Conservation (phyloP, 441 rosid species). For the Isatis lusitanica region DNA sequence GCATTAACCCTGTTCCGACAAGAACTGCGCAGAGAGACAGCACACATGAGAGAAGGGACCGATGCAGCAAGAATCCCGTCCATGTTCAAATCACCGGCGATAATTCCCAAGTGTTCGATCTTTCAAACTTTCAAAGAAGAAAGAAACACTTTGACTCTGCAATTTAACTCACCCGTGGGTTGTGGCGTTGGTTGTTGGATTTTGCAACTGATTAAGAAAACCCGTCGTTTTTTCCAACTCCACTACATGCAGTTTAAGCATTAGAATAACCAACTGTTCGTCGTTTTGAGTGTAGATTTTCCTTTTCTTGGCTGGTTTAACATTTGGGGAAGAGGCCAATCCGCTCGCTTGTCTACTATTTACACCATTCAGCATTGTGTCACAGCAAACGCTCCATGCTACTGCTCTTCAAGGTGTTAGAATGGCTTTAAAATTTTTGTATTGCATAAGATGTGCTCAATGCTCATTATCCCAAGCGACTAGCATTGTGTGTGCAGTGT, state of each 20-base stretch:
- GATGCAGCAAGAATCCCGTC: conserved; percentile 13
- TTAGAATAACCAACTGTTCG: not conserved
- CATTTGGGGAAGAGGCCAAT: too few relatives aligned
- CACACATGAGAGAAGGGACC: conserved; percentile 34
- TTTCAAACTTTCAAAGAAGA: not conserved
- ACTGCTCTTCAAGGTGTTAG: too few relatives aligned
- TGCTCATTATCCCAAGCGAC: too few relatives aligned
- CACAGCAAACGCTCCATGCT: too few relatives aligned
- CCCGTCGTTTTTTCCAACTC: not conserved
- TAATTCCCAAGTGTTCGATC: conserved; percentile 17
- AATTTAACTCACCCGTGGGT: not conserved
- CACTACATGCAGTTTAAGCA: not conserved
- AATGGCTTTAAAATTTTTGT: too few relatives aligned
- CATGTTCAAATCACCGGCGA: conserved; percentile 32
- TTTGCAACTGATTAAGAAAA: not conserved
- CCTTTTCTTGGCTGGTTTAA: too few relatives aligned
- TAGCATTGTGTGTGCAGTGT: too few relatives aligned
- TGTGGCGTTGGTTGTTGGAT: not conserved
- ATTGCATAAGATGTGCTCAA: too few relatives aligned
- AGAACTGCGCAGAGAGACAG: conserved; percentile 24
- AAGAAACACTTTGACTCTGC: not conserved
- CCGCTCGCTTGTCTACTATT: too few relatives aligned
- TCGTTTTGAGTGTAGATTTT: not conserved
- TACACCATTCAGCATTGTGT: too few relatives aligned
- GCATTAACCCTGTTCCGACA: conserved; percentile 19